These are phyloP conservation scores for Tuber indicum DNA, from an alignment of 495 filamentous ascomycete genomes.

Conservation along the genomic window DNA sequence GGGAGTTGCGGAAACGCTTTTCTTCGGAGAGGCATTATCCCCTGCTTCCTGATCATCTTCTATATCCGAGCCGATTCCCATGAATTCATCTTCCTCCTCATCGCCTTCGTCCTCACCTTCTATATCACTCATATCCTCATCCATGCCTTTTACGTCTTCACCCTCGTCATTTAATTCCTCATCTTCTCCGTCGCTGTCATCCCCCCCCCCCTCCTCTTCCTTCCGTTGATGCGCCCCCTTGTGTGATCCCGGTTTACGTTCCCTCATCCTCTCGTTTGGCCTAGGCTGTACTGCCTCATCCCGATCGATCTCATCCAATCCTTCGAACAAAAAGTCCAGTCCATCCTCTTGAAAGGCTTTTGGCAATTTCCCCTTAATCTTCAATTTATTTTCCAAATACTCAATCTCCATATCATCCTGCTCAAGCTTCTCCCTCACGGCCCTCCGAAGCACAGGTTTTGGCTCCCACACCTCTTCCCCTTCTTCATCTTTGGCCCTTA, in stretches of 20 bases:
- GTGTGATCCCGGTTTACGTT: not conserved
- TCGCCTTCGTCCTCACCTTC: conserved; percentile 46
- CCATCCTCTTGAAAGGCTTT: conserved; percentile 81
- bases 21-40: conserved; percentile 36
- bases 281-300: conserved; percentile 17
- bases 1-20: conserved; percentile 40
- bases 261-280: conserved; percentile 6
- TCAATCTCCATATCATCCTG: conserved; percentile 83
- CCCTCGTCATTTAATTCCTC: conserved; percentile 10
- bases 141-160: conserved; percentile 15
- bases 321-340: conserved; percentile 70
- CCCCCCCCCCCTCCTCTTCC: conserved; percentile 44
- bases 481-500: conserved; percentile 42
- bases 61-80: conserved; percentile 37
- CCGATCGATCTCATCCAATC: conserved; percentile 49
- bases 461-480: conserved; percentile 50
- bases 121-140: conserved; percentile 45
- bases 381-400: conserved; percentile 79
- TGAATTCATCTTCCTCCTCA: conserved; percentile 39
- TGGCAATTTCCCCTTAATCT: conserved; percentile 68
- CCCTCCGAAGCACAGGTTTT: conserved; percentile 50
- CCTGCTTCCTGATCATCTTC: conserved; percentile 34
- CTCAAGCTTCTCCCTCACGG: conserved; percentile 57
- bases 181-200: conserved; percentile 11
- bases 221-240: conserved; percentile 24